Percentiles rank a stretch among this genome's conserved stretches.
Evolutionary conservation across 2,329 filamentous ascomycete species (phyloP).

Genomic region (Fusarium proliferatum): DNA sequence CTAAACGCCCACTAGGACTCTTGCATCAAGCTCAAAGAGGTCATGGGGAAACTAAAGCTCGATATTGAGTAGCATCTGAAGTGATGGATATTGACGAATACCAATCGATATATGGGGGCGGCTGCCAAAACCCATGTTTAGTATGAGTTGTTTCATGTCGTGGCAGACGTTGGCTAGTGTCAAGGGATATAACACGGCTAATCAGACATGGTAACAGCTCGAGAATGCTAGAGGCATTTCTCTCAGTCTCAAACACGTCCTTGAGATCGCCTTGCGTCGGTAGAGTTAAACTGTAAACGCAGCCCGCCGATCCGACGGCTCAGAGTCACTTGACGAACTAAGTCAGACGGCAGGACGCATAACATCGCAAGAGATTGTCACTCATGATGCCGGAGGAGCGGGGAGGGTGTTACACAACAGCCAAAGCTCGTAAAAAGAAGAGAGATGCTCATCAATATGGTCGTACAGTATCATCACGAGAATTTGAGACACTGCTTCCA

Average conservation of each 20-base stretch:
- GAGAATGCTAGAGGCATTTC: slow-evolving; percentile 3
- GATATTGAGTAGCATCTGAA: slow-evolving; percentile 13
- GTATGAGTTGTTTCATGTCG: slow-evolving; percentile 29
- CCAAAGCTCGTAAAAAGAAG: slow-evolving; percentile 4
- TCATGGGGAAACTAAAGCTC: slow-evolving; percentile 28
- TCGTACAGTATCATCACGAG: slow-evolving; percentile 28
- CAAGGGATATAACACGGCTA: background rate
- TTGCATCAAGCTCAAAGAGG: slow-evolving; percentile 13
- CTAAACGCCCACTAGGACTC: slow-evolving; percentile 10
- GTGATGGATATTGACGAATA: slow-evolving; percentile 7
- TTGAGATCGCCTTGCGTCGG: background rate
- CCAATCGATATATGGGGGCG: slow-evolving; percentile 14
- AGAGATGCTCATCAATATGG: background rate
- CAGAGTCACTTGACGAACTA: slow-evolving; percentile 11
- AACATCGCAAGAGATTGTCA: slow-evolving; percentile 13
- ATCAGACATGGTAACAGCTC: slow-evolving; percentile 1
- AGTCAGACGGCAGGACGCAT: slow-evolving; percentile 2
- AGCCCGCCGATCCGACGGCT: slow-evolving; percentile 23
- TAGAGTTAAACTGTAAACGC: background rate
- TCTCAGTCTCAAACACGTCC: slow-evolving; percentile 15
- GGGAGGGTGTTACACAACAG: slow-evolving; percentile 17
- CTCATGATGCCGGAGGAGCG: slow-evolving; percentile 3
- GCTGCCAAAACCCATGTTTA: slow-evolving; percentile 14
- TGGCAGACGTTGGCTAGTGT: slow-evolving; percentile 24
- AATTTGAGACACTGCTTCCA: slow-evolving; percentile 15